Evolutionary conservation across 192 early-diverging fungal genomes (phyloP).

Genomic region (Entomortierella beljakovae): DNA sequence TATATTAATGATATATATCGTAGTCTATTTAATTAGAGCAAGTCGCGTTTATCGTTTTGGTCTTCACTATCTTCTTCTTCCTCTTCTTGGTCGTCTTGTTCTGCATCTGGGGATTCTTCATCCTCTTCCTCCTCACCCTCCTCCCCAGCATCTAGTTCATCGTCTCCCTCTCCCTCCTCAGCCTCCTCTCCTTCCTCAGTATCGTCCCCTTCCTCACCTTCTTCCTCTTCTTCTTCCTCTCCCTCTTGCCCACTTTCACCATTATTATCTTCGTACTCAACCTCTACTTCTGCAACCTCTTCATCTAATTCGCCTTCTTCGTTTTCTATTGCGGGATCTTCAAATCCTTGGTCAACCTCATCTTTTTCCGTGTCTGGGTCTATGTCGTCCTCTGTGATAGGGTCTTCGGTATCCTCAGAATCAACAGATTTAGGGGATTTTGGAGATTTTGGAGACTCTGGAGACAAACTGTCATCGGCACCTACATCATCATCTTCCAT

Average conservation of each 20-base stretch:
- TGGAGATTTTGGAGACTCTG: too few species aligned
- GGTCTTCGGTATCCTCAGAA: background rate
- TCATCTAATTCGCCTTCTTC: background rate
- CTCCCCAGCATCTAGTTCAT: constrained; percentile 1
- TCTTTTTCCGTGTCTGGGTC: constrained; percentile 9
- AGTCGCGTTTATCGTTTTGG: constrained; percentile 18
- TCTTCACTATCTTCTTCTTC: constrained; percentile 7
- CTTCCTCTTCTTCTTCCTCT: constrained; percentile 3
- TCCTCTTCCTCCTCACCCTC: background rate
- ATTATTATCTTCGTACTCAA: constrained; percentile 28
- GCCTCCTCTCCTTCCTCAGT: constrained; percentile 1
- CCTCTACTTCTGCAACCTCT: constrained; percentile 36
- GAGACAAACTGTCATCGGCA: constrained; percentile 12
- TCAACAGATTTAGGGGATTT: too few species aligned
- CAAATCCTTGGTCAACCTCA: constrained; percentile 27
- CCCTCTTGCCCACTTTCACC: background rate
- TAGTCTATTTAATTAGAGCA: too few species aligned
- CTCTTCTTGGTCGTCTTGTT: constrained; percentile 1
- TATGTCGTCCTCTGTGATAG: background rate
- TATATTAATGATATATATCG: too few species aligned
- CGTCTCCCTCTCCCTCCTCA: background rate
- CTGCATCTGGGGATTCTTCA: too few species aligned
- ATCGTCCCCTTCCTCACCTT: background rate
- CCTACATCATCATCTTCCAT: constrained; percentile 7
- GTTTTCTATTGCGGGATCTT: constrained; percentile 18